Percentiles rank a stretch among this genome's conserved stretches.
phyloP scores from a whole-genome alignment of 306 rosid species.

The Carpinus viminea region DNA sequence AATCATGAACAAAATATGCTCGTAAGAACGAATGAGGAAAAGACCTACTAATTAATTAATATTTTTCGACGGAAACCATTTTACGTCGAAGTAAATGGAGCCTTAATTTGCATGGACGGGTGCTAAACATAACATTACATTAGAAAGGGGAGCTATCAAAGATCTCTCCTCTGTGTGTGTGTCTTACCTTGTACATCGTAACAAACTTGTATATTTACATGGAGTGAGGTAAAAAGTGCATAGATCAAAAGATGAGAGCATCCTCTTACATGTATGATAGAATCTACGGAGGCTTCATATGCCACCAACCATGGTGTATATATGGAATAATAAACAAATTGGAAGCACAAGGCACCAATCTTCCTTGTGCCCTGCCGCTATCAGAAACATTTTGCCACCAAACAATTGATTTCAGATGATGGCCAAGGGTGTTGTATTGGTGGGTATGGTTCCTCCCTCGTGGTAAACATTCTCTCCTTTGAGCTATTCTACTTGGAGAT shows the following conservation, averaged over 20 bases:
- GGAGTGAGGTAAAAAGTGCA: background rate
- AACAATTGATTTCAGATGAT: slow-evolving; percentile 12
- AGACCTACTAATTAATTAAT: too few relatives aligned
- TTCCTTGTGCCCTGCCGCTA: slow-evolving; percentile 26
- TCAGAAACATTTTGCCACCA: slow-evolving; percentile 18
- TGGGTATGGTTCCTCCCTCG: slow-evolving; percentile 9
- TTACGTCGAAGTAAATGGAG: too few relatives aligned
- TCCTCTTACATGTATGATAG: background rate
- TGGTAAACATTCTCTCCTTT: background rate
- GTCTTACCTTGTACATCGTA: background rate
- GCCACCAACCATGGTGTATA: background rate
- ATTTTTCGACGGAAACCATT: too few relatives aligned
- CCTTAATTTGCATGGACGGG: too few relatives aligned
- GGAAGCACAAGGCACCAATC: slow-evolving; percentile 1
- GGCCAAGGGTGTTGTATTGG: slow-evolving; percentile 23
- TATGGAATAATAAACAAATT: background rate
- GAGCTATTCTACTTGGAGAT: slow-evolving; percentile 66
- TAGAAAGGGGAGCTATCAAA: too few relatives aligned
- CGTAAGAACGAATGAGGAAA: too few relatives aligned
- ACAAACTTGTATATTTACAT: background rate
- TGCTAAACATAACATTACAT: too few relatives aligned
- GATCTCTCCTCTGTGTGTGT: too few relatives aligned
- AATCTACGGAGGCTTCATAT: background rate
- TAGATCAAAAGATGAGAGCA: background rate
- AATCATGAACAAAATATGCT: too few relatives aligned